Conservation (phyloP, 345 rosid genomes). For the Clausena lansium region DNA sequence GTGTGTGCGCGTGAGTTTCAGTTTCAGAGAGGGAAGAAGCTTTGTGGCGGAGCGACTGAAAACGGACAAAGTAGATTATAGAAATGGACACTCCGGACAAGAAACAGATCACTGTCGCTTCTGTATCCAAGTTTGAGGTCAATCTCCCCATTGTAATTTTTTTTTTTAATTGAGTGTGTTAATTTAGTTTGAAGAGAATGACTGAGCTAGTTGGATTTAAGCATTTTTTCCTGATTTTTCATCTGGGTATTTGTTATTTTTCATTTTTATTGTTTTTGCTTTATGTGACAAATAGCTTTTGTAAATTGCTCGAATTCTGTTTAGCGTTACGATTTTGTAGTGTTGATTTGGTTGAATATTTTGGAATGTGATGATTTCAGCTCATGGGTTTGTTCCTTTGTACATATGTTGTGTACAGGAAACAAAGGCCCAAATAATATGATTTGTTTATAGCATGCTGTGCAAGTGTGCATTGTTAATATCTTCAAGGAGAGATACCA, state of each 20-base stretch:
- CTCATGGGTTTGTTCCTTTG: not conserved
- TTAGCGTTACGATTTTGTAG: not conserved
- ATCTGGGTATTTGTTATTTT: not conserved
- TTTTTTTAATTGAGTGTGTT: not conserved
- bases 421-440: not conserved
- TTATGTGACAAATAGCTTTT: not conserved
- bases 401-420: not conserved
- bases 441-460: not conserved
- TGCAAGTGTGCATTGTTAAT: not conserved
- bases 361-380: not conserved
- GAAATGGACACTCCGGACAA: constrained; percentile 65
- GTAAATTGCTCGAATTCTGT: not conserved
- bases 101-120: constrained; percentile 34
- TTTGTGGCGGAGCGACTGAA: constrained; percentile 1
- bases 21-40: not conserved
- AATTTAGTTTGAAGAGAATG: not conserved
- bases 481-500: not conserved
- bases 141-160: not conserved
- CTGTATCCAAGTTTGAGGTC: constrained; percentile 53
- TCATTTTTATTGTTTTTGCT: not conserved
- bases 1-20: not conserved
- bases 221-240: not conserved
- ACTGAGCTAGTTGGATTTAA: not conserved
- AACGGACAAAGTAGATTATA: constrained; percentile 14
- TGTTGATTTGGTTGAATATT: not conserved